phyloP scores from a whole-genome alignment of 2,329 filamentous ascomycete genomes.

The Lasiodiplodia sp. region DNA sequence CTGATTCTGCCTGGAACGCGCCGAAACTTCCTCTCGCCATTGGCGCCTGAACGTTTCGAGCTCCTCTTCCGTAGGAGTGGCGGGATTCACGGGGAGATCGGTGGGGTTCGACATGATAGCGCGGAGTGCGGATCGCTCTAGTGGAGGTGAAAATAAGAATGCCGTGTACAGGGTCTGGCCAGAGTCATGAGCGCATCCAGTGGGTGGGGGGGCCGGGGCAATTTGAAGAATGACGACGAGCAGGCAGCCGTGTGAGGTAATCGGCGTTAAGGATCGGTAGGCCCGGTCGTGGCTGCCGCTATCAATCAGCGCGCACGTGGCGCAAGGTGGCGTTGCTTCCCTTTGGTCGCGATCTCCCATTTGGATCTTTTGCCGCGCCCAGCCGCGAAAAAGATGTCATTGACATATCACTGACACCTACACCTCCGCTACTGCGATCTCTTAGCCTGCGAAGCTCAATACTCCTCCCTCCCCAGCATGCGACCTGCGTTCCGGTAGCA shows the following conservation, averaged over 20 bases:
- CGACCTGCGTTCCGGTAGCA: slow-evolving; percentile 16
- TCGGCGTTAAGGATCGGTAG: slow-evolving; percentile 14
- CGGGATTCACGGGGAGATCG: slow-evolving; percentile 13
- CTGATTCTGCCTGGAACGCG: slow-evolving; percentile 45
- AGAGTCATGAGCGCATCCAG: slow-evolving; percentile 1
- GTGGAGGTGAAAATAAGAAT: neutral
- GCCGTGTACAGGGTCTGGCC: neutral
- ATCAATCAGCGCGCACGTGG: slow-evolving; percentile 14
- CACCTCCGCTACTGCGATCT: neutral
- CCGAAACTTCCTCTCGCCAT: slow-evolving; percentile 82
- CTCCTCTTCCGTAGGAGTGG: slow-evolving; percentile 62
- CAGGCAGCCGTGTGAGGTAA: neutral
- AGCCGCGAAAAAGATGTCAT: slow-evolving; percentile 29
- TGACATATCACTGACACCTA: slow-evolving; percentile 17
- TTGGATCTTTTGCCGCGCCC: slow-evolving; percentile 29
- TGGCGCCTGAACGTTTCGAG: slow-evolving; percentile 84
- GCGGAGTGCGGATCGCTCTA: neutral
- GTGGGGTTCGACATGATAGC: slow-evolving; percentile 12
- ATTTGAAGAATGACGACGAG: slow-evolving; percentile 13
- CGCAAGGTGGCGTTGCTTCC: slow-evolving; percentile 34
- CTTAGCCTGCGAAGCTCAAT: neutral
- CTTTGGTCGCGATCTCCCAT: slow-evolving; percentile 35
- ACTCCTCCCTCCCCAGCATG: slow-evolving; percentile 12
- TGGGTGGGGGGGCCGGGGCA: neutral
- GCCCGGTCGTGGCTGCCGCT: slow-evolving; percentile 4